These are phyloP conservation scores for Fonsecaea multimorphosa DNA, from an alignment of 2,329 filamentous ascomycete species.

Conservation along the genomic window DNA sequence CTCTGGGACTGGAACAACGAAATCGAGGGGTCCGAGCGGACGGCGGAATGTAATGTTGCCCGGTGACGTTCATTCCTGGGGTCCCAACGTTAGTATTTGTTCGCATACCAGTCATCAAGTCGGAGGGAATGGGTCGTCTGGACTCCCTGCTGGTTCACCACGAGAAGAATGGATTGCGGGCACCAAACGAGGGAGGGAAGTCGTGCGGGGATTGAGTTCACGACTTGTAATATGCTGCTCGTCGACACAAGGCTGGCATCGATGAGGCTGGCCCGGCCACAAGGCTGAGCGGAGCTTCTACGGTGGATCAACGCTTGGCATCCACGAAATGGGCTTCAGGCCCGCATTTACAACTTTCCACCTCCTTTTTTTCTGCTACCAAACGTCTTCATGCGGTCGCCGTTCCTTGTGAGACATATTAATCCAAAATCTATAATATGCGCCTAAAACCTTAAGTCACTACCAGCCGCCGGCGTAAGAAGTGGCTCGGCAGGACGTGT, in stretches of 20 bases:
- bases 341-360: background rate
- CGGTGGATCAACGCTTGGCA: background rate
- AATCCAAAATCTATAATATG: background rate
- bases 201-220: too few species aligned
- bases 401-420: background rate
- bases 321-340: background rate
- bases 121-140: background rate
- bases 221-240: too few species aligned
- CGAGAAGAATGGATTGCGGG: background rate
- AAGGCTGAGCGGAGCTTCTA: background rate
- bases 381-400: background rate
- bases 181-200: too few species aligned
- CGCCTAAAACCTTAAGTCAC: background rate
- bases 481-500: background rate
- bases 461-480: background rate
- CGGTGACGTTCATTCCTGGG: background rate
- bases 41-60: constrained; percentile 15
- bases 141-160: background rate
- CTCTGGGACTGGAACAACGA: constrained; percentile 9
- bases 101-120: background rate
- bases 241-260: background rate
- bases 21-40: constrained; percentile 11
- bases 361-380: background rate
- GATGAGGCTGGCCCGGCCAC: background rate
- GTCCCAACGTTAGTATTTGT: background rate